Conservation (phyloP, 768 basidiomycete genomes). For the Gymnopilus dilepis region DNA sequence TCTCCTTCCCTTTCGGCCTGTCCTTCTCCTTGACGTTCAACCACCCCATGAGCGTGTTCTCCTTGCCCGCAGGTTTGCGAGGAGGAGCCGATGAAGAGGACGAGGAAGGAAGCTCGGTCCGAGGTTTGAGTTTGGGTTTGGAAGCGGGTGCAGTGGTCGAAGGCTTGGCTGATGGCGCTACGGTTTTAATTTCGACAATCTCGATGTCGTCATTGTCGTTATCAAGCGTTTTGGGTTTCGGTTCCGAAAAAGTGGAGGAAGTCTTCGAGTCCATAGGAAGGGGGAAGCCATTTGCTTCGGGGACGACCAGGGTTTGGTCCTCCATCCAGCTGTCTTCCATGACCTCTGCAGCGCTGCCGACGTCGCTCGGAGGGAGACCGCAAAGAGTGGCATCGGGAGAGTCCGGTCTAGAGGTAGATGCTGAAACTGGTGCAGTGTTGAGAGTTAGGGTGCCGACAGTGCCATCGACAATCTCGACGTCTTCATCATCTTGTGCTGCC, state of each 20-base stretch:
- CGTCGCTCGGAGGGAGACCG: not conserved
- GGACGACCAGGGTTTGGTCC: not conserved
- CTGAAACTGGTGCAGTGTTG: too few relatives aligned
- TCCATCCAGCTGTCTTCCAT: not conserved
- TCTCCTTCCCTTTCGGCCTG: conserved; percentile 7
- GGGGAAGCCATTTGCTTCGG: too few relatives aligned
- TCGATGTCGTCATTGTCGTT: not conserved
- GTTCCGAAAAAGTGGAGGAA: too few relatives aligned
- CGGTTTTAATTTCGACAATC: not conserved
- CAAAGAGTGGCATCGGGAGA: too few relatives aligned
- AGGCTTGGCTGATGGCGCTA: not conserved
- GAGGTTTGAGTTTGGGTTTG: not conserved
- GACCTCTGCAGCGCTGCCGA: not conserved
- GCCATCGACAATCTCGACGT: not conserved
- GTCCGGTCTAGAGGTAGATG: too few relatives aligned
- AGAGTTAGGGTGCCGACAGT: too few relatives aligned
- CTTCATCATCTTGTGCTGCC: not conserved
- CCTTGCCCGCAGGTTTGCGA: conserved; percentile 6
- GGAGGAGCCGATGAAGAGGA: not conserved
- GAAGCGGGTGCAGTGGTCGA: not conserved
- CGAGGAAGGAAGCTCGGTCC: not conserved
- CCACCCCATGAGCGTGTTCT: conserved; percentile 8
- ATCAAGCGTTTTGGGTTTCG: not conserved
- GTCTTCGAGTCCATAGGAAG: not conserved
- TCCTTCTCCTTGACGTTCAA: not conserved